Evolutionary conservation across 345 rosid species (phyloP).

Genomic region (Physaria fendleri): DNA sequence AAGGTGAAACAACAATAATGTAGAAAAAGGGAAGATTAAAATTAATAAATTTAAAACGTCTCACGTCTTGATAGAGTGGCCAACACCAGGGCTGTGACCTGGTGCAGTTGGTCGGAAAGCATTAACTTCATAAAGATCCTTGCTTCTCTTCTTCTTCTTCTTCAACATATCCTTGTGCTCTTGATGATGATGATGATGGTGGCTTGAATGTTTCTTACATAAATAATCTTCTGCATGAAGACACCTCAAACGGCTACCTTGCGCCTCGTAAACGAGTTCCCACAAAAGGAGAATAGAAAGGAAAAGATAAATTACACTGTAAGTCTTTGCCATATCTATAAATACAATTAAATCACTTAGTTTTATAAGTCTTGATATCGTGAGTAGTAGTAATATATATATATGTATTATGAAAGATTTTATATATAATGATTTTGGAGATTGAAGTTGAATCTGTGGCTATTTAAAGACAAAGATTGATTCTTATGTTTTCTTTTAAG

Average conservation of each 20-base stretch:
- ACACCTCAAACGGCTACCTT: constrained; percentile 22
- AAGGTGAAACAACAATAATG: no score
- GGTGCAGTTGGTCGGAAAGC: constrained; percentile 37
- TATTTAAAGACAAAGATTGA: constrained; percentile 27
- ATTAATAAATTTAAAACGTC: background rate
- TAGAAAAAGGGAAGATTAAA: background rate
- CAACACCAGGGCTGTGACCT: constrained; percentile 52
- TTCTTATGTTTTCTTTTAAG: constrained; percentile 10
- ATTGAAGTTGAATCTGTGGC: constrained; percentile 19
- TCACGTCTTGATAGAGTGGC: constrained; percentile 32
- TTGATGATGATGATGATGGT: constrained; percentile 7
- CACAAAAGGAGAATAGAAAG: constrained; percentile 14
- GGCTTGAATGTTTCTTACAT: constrained; percentile 13
- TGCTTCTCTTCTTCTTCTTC: constrained; percentile 9
- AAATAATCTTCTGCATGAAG: constrained; percentile 8
- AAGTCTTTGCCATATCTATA: constrained; percentile 19
- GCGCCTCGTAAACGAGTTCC: constrained; percentile 12
- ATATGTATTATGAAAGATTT: background rate
- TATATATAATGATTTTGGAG: background rate
- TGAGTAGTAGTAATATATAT: constrained; percentile 1
- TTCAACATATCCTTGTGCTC: no score
- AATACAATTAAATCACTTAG: background rate
- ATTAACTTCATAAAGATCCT: constrained; percentile 5
- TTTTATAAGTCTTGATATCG: constrained; percentile 2
- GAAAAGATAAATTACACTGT: constrained; percentile 13